phyloP scores from a whole-genome alignment of 2,329 filamentous ascomycete genomes.

The Fusarium sp. region DNA sequence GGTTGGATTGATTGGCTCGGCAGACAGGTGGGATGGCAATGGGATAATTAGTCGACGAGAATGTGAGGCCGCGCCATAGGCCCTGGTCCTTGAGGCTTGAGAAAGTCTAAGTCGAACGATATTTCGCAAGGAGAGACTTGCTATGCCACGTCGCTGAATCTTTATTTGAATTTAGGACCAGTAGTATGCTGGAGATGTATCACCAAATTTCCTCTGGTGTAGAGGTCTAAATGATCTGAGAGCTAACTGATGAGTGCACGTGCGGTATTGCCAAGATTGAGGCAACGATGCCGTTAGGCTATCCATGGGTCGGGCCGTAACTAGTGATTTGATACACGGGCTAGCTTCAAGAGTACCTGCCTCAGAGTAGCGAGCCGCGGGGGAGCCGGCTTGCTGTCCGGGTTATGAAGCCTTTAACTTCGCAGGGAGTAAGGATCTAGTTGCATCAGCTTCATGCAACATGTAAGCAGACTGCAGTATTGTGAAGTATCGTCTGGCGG shows the following conservation, averaged over 20 bases:
- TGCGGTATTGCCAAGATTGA: background rate
- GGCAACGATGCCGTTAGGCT: background rate
- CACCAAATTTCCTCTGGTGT: fast-evolving
- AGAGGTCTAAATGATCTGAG: too few species aligned
- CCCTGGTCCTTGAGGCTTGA: background rate
- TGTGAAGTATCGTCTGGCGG: background rate
- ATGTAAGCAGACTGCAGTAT: background rate
- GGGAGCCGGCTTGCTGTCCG: too few species aligned
- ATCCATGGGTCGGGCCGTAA: background rate
- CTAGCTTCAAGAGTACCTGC: background rate
- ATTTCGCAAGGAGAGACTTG: background rate
- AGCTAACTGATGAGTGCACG: background rate
- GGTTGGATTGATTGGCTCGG: background rate
- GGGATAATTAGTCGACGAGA: background rate
- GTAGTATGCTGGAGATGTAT: background rate
- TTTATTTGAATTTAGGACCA: background rate
- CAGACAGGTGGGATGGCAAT: background rate
- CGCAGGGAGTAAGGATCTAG: background rate
- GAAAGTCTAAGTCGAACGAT: background rate
- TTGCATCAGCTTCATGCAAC: background rate
- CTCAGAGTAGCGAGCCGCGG: background rate
- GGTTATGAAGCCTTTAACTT: background rate
- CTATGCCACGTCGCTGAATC: background rate
- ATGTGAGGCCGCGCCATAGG: background rate
- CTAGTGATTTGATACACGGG: background rate